Evolutionary conservation across 1,284 basidiomycete species (phyloP).

Genomic region (Ceratobasidium sp.): DNA sequence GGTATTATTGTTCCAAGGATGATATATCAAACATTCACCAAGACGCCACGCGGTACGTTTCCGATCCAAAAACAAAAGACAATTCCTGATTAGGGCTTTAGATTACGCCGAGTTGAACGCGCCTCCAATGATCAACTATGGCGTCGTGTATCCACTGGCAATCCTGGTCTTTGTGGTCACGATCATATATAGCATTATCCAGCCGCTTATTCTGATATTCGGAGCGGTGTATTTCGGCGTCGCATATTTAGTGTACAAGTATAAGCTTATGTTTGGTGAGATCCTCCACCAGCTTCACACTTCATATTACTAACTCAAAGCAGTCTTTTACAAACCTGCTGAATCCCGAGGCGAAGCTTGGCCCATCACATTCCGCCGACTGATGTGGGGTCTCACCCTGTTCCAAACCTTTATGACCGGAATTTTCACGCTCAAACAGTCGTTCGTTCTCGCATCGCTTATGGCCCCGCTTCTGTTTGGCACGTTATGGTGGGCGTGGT

Average conservation of each 20-base stretch:
- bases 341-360: conserved; percentile 94
- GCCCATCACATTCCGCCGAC: conserved; percentile 90
- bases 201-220: conserved; percentile 94
- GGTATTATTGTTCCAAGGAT: conserved; percentile 85
- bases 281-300: no score
- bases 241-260: conserved; percentile 96
- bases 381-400: conserved; percentile 89
- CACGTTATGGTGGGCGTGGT: conserved; percentile 86
- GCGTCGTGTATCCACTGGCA: conserved; percentile 92
- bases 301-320: no score
- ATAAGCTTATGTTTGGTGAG: conserved; percentile 93
- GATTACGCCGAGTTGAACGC: conserved; percentile 97
- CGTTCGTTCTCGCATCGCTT: conserved; percentile 80
- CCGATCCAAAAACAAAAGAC: no score
- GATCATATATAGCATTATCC: conserved; percentile 94
- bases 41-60: conserved; percentile 86
- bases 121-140: conserved; percentile 96
- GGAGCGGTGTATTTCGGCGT: conserved; percentile 95
- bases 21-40: conserved; percentile 80
- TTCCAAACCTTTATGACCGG: conserved; percentile 95
- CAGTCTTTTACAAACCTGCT: conserved; percentile 94
- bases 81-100: no score
- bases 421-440: conserved; percentile 88
- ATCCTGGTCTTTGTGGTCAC: conserved; percentile 97
- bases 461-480: conserved; percentile 83